phyloP scores from a whole-genome alignment of 495 filamentous ascomycete species.

The Daldinia vernicosa region DNA sequence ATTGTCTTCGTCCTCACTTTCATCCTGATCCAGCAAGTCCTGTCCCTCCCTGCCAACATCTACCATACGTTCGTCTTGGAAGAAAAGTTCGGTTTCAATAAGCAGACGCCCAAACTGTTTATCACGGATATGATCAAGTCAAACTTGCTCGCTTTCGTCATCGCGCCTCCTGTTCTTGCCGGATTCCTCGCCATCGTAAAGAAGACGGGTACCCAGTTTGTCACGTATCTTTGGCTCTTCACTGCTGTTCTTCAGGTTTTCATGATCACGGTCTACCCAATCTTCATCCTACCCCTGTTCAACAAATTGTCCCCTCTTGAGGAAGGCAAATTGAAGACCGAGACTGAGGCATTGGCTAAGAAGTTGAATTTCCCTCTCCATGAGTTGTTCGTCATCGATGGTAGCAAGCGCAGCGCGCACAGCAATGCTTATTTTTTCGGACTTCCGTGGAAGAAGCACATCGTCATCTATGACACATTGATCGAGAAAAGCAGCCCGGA shows the following conservation, averaged over 20 bases:
- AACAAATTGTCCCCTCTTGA: slow-evolving; percentile 96
- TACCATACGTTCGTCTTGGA: slow-evolving; percentile 96
- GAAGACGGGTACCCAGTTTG: slow-evolving; percentile 89
- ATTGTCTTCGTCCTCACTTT: slow-evolving; percentile 92
- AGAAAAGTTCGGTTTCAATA: slow-evolving; percentile 98
- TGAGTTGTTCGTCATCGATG: slow-evolving; percentile 95
- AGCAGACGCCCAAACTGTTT: slow-evolving; percentile 90
- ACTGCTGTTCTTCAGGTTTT: slow-evolving; percentile 86
- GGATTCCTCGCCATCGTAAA: slow-evolving; percentile 92
- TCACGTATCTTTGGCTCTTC: slow-evolving; percentile 97
- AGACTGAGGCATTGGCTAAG: slow-evolving; percentile 84
- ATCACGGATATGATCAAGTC: slow-evolving; percentile 92
- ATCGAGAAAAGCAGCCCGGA: slow-evolving; percentile 91
- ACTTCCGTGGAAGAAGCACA: slow-evolving; percentile 99
- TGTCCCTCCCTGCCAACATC: slow-evolving; percentile 82
- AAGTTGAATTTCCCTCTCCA: slow-evolving; percentile 89
- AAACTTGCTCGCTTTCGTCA: slow-evolving; percentile 78
- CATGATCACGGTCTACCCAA: slow-evolving; percentile 95
- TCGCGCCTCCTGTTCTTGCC: slow-evolving; percentile 86
- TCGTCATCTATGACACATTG: slow-evolving; percentile 97
- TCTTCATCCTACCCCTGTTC: slow-evolving; percentile 93
- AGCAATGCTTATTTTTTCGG: slow-evolving; percentile 99
- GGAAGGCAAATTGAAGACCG: slow-evolving; percentile 84
- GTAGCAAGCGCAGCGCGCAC: slow-evolving; percentile 95
- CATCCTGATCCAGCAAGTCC: slow-evolving; percentile 76